Percentiles rank a stretch among this genome's conserved stretches.
Evolutionary conservation across 257 asterid species (phyloP).

Genomic region (Solanum phureja): DNA sequence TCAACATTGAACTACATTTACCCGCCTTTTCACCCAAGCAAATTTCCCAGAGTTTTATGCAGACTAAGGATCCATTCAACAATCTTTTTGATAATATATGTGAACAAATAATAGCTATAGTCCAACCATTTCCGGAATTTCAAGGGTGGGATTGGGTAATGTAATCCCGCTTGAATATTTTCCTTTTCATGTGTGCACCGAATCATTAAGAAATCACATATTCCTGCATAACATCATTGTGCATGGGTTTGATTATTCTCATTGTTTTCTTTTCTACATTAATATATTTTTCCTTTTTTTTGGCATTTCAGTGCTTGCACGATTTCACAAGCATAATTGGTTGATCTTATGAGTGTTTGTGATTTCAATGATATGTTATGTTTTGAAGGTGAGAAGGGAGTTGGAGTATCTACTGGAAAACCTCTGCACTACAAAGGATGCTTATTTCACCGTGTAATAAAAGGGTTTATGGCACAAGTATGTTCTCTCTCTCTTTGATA

Average conservation of each 20-base stretch:
- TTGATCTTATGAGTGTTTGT: neutral
- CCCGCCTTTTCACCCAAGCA: neutral
- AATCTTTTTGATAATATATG: neutral
- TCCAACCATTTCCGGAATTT: neutral
- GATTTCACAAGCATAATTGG: neutral
- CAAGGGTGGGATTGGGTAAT: neutral
- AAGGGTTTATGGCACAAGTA: conserved; percentile 98
- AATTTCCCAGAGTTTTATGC: neutral
- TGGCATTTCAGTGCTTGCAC: neutral
- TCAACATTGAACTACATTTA: neutral
- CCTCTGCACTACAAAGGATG: conserved; percentile 92
- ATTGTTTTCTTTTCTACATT: neutral
- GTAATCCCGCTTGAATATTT: neutral
- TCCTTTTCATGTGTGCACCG: neutral
- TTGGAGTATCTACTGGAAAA: conserved; percentile 73
- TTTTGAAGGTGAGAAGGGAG: conserved; percentile 80
- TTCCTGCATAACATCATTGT: neutral
- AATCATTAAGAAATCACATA: neutral
- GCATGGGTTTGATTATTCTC: neutral
- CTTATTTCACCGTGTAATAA: conserved; percentile 81
- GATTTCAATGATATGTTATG: conserved; percentile 1
- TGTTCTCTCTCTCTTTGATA: conserved; percentile 4
- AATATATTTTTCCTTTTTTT: neutral
- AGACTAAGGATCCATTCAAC: neutral
- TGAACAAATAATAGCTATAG: neutral